Evolutionary conservation across 139 green algal species (phyloP).

Genomic region (Chlamydomonas incerta): DNA sequence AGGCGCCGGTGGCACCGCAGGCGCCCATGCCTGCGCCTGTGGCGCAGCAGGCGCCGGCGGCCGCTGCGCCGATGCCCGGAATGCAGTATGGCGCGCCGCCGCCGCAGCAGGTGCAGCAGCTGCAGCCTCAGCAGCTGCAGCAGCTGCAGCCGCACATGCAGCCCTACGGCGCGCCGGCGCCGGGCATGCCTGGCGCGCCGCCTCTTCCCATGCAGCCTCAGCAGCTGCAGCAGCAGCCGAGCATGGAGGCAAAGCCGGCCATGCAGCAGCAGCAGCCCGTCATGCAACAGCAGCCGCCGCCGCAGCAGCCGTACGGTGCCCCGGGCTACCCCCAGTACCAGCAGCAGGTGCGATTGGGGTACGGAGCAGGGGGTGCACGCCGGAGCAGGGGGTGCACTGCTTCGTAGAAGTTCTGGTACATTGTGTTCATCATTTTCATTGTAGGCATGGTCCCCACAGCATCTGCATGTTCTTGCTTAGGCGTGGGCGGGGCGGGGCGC

Average conservation of each 20-base stretch:
- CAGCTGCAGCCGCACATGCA: background rate
- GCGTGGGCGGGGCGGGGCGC: no score
- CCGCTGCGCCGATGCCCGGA: background rate
- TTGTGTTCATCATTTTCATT: no score
- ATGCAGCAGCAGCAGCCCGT: background rate
- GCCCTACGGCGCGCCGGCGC: background rate
- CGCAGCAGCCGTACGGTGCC: background rate
- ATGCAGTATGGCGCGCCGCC: constrained; percentile 18
- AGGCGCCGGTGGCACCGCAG: background rate
- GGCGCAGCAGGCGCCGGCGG: background rate
- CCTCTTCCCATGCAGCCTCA: constrained; percentile 19
- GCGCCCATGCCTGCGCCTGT: background rate
- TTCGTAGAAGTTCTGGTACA: no score
- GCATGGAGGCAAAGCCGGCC: background rate
- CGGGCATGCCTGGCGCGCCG: constrained; percentile 24
- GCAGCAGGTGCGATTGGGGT: background rate
- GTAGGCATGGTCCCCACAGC: no score
- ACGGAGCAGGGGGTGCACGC: no score
- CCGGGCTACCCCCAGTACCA: background rate
- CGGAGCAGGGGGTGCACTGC: no score
- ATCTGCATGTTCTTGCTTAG: no score
- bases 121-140: background rate
- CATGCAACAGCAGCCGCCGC: constrained; percentile 22
- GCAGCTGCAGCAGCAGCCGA: constrained; percentile 1
- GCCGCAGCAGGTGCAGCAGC: background rate